phyloP scores from a whole-genome alignment of 257 asterid genomes.

The Knoxia roxburghii region DNA sequence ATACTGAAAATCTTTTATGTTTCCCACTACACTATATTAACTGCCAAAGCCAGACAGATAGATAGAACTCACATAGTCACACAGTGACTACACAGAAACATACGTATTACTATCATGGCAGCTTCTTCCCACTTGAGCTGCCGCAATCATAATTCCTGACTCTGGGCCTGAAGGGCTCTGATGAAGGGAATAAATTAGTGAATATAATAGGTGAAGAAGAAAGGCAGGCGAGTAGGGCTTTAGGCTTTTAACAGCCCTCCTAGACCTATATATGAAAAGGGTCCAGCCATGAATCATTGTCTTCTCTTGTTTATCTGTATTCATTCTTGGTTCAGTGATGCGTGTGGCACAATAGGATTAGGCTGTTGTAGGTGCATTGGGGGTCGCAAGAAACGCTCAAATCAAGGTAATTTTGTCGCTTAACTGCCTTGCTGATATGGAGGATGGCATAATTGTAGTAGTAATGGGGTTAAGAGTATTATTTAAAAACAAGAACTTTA shows the following conservation, averaged over 20 bases:
- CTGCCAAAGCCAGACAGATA: conserved; percentile 14
- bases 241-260: too few species aligned
- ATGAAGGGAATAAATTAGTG: not conserved
- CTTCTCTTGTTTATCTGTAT: conserved; percentile 6
- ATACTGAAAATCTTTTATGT: conserved; percentile 19
- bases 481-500: not conserved
- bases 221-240: too few species aligned
- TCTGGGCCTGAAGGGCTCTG: too few species aligned
- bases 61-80: not conserved
- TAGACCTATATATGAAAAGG: too few species aligned
- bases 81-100: not conserved
- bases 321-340: conserved; percentile 2
- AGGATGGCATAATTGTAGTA: conserved; percentile 4
- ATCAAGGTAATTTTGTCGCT: conserved; percentile 15
- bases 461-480: not conserved
- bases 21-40: conserved; percentile 30
- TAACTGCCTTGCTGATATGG: conserved; percentile 3
- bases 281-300: not conserved
- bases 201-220: too few species aligned
- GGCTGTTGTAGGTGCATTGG: conserved; percentile 6
- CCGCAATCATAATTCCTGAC: conserved; percentile 12
- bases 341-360: not conserved
- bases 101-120: not conserved
- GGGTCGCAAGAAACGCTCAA: conserved; percentile 14
- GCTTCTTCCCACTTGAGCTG: conserved; percentile 2